Evolutionary conservation across 1,284 basidiomycete genomes (phyloP).

Genomic region (Apiotrichum porosum): DNA sequence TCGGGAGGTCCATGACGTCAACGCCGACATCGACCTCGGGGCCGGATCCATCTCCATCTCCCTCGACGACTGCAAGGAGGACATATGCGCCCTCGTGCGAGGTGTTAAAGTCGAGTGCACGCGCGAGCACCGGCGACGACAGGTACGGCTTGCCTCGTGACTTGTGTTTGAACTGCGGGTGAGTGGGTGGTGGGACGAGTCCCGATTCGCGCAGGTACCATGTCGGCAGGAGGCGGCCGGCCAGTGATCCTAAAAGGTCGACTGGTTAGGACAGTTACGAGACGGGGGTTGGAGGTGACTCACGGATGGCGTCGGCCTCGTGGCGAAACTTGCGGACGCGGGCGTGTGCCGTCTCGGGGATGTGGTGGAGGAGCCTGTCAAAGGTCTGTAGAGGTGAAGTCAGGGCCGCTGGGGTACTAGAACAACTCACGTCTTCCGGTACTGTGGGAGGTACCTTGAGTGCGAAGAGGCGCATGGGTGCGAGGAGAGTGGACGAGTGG

Average conservation of each 20-base stretch:
- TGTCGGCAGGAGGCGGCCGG: slow-evolving; percentile 31
- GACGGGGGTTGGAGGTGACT: slow-evolving; percentile 1
- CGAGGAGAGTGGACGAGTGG: no score
- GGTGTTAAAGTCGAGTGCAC: slow-evolving; percentile 39
- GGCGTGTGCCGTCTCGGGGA: slow-evolving; percentile 19
- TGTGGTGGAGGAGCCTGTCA: slow-evolving; percentile 21
- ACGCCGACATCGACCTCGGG: slow-evolving; percentile 27
- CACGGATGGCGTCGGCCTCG: slow-evolving; percentile 26
- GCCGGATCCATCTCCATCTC: not conserved
- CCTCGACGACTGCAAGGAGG: slow-evolving; percentile 22
- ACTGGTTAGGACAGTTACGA: no score
- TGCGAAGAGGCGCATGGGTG: slow-evolving; percentile 9
- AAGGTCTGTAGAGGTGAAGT: slow-evolving; percentile 14
- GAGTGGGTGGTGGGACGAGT: slow-evolving; percentile 8
- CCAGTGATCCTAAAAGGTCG: slow-evolving; percentile 34
- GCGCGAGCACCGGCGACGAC: slow-evolving; percentile 18
- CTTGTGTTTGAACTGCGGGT: slow-evolving; percentile 21
- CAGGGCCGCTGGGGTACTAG: not conserved
- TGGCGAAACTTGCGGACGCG: slow-evolving; percentile 32
- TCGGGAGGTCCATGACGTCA: slow-evolving; percentile 36
- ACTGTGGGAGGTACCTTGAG: slow-evolving; percentile 12
- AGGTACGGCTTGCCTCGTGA: slow-evolving; percentile 38
- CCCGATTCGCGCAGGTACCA: slow-evolving; percentile 29
- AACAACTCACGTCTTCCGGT: slow-evolving; percentile 9
- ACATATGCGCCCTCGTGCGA: slow-evolving; percentile 41